Evolutionary conservation across 768 basidiomycete species (phyloP), one percentile per base, ranked within the genome.

Genomic region (Boletus reticulatus): DNA sequence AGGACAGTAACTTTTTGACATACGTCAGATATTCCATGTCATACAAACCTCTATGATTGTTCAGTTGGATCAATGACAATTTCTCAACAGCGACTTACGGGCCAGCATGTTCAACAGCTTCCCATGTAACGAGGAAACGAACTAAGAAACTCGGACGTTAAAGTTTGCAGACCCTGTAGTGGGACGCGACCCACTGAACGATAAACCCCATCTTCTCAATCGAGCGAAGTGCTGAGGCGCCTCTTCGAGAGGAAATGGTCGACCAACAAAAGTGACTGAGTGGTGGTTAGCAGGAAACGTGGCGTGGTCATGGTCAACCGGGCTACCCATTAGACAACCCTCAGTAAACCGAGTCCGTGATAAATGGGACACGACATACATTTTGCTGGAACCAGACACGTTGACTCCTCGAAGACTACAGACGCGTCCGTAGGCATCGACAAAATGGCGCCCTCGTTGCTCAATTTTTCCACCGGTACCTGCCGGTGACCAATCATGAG

Each of bases 71-170:
- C 5, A n/a, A n/a, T 27, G 7, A 44, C 34, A 32, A 10, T 31
- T 46, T 48, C 17, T 37, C 24, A 44, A 38, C 19, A 38, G 9
- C 31, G 9, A 85, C 92, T 61, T 73, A 95, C 94, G 85, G 90
- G 62, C 93, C 96, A 56, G 81, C 84, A 67, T 98, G 97, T 67
- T 98, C 96, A 16, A 98, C 79, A 0, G 96, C 93, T 69, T 99
- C 96, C 96, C 96, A 99, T 1, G 96, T 95, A 5, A 98, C 84
- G 27, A 95, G 84, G 63, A 99, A 93, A 39, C 95, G 82, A 50
- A 97, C 92, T 94, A 53, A 29, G 4, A 52, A 19, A 52, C 19
- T 9, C 17, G 14, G 22, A 37, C 8, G 50, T 56, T 7, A 52
- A 52, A 38, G 4, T 39, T 43, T 5, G 46, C 17, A 49, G n/a